Percentiles rank a stretch among this genome's conserved stretches.
Evolutionary conservation across 345 rosid genomes (phyloP).

Genomic region (Populus tremula): DNA sequence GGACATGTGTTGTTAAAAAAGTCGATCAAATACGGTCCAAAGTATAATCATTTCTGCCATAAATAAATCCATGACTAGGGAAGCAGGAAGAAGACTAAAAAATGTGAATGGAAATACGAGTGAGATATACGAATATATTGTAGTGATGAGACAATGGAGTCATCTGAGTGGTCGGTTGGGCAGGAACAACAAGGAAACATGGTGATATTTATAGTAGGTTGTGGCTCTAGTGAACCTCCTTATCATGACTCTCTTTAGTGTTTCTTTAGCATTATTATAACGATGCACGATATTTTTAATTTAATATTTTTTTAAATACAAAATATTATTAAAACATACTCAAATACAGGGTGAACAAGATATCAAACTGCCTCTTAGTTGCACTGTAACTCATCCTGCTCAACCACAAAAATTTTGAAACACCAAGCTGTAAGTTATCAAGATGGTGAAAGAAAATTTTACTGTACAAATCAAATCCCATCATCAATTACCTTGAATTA

Average conservation of each 20-base stretch:
- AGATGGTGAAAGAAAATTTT: background rate
- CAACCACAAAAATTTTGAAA: background rate
- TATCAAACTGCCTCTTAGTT: too few relatives aligned
- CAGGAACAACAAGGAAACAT: background rate
- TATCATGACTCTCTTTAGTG: background rate
- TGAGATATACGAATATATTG: background rate
- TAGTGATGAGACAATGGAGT: background rate
- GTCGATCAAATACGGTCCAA: background rate
- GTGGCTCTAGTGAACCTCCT: background rate
- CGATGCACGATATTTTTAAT: background rate
- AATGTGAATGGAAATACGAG: background rate
- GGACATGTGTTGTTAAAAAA: background rate
- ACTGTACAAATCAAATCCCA: too few relatives aligned
- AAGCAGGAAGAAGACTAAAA: background rate
- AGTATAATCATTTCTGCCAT: background rate
- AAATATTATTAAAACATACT: too few relatives aligned
- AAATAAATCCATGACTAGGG: background rate
- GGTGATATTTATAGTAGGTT: background rate
- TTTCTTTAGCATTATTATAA: too few relatives aligned
- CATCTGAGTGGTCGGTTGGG: conserved; percentile 4
- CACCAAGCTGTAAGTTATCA: background rate
- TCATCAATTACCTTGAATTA: too few relatives aligned
- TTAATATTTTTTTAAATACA: background rate
- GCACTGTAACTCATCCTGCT: too few relatives aligned
- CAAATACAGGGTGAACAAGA: too few relatives aligned